These are phyloP conservation scores for Saitozyma sp. DNA, from an alignment of 768 basidiomycete species.

Conservation along the genomic window DNA sequence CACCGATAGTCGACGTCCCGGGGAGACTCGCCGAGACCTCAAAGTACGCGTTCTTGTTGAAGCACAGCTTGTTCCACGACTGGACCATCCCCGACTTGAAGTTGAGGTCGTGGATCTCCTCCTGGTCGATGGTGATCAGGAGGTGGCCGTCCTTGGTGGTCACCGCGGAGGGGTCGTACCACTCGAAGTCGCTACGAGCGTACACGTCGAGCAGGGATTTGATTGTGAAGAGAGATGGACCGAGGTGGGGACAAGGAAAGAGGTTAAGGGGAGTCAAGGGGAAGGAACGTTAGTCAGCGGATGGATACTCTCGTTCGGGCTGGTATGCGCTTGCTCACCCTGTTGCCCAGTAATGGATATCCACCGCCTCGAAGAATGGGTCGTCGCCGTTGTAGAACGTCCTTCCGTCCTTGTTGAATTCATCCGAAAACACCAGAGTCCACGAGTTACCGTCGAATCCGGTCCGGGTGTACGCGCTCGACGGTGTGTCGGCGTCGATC, in stretches of 20 bases:
- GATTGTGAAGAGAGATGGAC: too few relatives aligned
- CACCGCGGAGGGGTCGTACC: conserved; percentile 76
- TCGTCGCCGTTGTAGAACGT: conserved; percentile 80
- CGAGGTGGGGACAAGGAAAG: not conserved
- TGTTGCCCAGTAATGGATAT: conserved; percentile 53
- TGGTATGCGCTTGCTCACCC: conserved; percentile 18
- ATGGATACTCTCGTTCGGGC: not conserved
- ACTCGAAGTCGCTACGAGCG: conserved; percentile 59
- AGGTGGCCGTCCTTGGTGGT: conserved; percentile 73
- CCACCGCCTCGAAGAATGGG: conserved; percentile 61
- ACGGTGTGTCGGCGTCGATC: conserved; percentile 75
- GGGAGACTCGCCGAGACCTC: conserved; percentile 60
- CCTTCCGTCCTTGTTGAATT: conserved; percentile 77
- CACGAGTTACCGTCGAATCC: conserved; percentile 59
- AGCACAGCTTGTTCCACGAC: conserved; percentile 82
- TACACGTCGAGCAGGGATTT: not conserved
- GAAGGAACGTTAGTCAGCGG: not conserved
- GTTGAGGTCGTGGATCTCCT: conserved; percentile 69
- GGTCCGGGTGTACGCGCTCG: conserved; percentile 56
- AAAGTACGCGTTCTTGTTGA: conserved; percentile 76
- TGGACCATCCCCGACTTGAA: conserved; percentile 58
- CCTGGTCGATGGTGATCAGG: conserved; percentile 67
- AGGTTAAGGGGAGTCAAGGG: not conserved
- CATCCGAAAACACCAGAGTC: conserved; percentile 82
- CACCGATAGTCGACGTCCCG: conserved; percentile 40